Evolutionary conservation across 2,329 filamentous ascomycete species (phyloP).

Genomic region (Botrytis tulipae): DNA sequence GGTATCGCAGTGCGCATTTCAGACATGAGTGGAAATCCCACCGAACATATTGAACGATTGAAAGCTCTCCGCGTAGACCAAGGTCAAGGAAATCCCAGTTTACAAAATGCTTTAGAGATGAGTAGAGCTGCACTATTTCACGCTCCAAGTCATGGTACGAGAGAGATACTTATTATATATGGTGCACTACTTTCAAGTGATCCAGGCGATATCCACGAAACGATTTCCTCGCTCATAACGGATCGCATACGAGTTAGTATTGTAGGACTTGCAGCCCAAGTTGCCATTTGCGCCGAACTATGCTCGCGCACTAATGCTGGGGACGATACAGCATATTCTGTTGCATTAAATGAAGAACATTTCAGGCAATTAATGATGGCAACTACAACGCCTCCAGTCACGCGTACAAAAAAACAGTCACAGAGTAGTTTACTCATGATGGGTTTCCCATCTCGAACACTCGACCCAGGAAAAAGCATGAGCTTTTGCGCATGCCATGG

Average conservation of each 20-base stretch:
- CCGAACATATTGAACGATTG: conserved; percentile 79
- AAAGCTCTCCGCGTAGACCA: conserved; percentile 64
- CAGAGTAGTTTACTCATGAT: conserved; percentile 81
- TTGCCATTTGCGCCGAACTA: conserved; percentile 88
- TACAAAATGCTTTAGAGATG: conserved; percentile 97
- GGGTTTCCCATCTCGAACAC: conserved; percentile 88
- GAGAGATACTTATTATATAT: conserved; percentile 89
- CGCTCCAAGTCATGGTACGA: conserved; percentile 86
- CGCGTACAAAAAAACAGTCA: conserved; percentile 60
- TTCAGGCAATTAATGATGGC: conserved; percentile 86
- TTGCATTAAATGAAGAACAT: conserved; percentile 84
- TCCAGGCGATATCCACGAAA: conserved; percentile 92
- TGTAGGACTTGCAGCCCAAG: conserved; percentile 85
- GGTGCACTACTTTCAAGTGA: conserved; percentile 88
- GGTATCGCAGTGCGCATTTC: conserved; percentile 82
- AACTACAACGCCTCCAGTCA: conserved; percentile 84
- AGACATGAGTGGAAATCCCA: conserved; percentile 88
- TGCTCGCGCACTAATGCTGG: conserved; percentile 84
- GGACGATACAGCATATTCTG: conserved; percentile 71
- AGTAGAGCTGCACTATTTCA: conserved; percentile 88
- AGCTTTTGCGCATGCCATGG: conserved; percentile 92
- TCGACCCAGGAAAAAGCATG: conserved; percentile 62
- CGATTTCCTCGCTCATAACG: conserved; percentile 71
- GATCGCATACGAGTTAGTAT: conserved; percentile 87
- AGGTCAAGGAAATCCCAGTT: conserved; percentile 70